Evolutionary conservation across 164 flowering plant genomes (phyloP), one percentile per base, ranked within the genome.

Genomic region (Cinnamomum micranthum): DNA sequence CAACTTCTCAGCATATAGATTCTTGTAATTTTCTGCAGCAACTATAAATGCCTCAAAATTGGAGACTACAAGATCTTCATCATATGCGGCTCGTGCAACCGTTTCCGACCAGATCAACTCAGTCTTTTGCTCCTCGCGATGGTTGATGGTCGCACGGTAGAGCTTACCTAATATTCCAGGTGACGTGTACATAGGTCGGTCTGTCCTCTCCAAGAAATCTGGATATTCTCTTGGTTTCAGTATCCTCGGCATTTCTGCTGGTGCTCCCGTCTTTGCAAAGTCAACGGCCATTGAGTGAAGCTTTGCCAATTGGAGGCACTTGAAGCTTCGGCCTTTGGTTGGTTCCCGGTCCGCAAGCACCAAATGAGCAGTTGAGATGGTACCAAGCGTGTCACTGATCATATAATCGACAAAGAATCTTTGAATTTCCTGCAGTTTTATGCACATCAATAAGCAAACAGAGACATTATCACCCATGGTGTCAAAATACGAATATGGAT

Each of bases 241-340:
- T 31, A 65, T 75, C 62, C 76, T 68, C 19, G 98, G 97, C 97
- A 94, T 92, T 84, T 89, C 95, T 4, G 99, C 98, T 12, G 97
- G 95, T 68, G 95, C 92, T 27, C 99, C 98, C 0, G 95, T 89
- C 81, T 96, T 96, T 52, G 98, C 99, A 80, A 94, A 94, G 81
- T 96, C 98, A 19, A 94, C 99, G 20, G 97, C 99, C 94, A 90
- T 91, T 27, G 98, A 96, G 78, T 91, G 99, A 68, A 96, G 97
- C 15, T 68, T 75, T 67, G 99, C 97, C 77, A 96, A 79, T 71
- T 88, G 81, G 17, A 89, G 90, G 81, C 99, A 96, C 83, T 89
- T 94, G 4, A 76, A 63, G 68, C 92, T 92, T 74, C 87, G 77
- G 28, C 95, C 98, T 79, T 91, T 96, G 2, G 81, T 81, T 25